Percentiles rank a stretch among this genome's conserved stretches.
phyloP scores from a whole-genome alignment of 495 filamentous ascomycete genomes.

The Talaromyces stipitatus region DNA sequence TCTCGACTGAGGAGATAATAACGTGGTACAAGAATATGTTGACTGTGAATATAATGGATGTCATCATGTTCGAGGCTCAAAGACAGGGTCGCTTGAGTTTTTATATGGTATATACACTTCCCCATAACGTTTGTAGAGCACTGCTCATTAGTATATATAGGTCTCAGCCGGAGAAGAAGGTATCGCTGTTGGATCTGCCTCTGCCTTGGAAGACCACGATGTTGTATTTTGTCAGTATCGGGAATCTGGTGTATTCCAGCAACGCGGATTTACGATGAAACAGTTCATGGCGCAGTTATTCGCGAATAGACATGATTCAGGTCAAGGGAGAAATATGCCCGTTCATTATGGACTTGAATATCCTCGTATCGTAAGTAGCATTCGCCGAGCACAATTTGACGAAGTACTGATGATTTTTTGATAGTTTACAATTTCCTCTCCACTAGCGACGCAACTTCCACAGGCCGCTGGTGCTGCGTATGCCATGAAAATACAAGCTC shows the following conservation, averaged over 20 bases:
- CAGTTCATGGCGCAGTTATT: conserved; percentile 97
- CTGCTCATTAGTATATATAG: conserved; percentile 19
- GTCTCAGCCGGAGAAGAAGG: conserved; percentile 94
- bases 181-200: conserved; percentile 79
- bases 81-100: conserved; percentile 79
- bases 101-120: conserved; percentile 64
- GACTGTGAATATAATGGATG: conserved; percentile 80
- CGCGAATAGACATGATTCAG: conserved; percentile 74
- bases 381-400: neutral
- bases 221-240: conserved; percentile 93
- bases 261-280: conserved; percentile 78
- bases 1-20: conserved; percentile 60
- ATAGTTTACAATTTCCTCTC: conserved; percentile 87
- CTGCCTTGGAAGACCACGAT: conserved; percentile 72
- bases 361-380: conserved; percentile 62
- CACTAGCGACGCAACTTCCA: conserved; percentile 90
- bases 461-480: conserved; percentile 93
- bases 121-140: neutral
- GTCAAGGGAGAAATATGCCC: conserved; percentile 91
- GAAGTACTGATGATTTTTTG: conserved; percentile 10
- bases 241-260: conserved; percentile 82
- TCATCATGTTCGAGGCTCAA: conserved; percentile 88
- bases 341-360: conserved; percentile 87
- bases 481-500: conserved; percentile 78
- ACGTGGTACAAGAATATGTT: conserved; percentile 63